phyloP scores from a whole-genome alignment of 306 rosid species.

The Sicyos baderoa region DNA sequence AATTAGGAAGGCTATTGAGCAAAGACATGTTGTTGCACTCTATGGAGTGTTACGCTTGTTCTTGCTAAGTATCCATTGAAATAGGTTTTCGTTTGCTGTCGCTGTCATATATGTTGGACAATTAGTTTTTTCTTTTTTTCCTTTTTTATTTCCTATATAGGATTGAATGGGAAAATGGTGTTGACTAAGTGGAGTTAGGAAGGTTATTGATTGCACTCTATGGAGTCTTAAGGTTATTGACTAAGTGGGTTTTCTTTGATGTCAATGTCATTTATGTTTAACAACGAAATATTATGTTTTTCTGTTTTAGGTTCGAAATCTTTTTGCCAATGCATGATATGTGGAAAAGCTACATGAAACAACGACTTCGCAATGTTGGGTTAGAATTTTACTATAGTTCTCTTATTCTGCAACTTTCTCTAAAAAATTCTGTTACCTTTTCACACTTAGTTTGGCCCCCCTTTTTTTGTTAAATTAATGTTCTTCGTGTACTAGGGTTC shows the following conservation, averaged over 20 bases:
- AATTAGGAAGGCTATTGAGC: not conserved
- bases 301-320: constrained; percentile 41
- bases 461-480: constrained; percentile 16
- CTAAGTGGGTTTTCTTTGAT: not conserved
- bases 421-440: not conserved
- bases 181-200: not conserved
- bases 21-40: not conserved
- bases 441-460: not conserved
- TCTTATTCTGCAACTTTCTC: not conserved
- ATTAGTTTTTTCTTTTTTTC: not conserved
- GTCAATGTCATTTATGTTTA: constrained; percentile 1
- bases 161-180: not conserved
- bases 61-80: not conserved
- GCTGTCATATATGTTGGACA: constrained; percentile 5
- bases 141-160: not conserved
- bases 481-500: not conserved
- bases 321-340: constrained; percentile 79
- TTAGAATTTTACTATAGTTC: constrained; percentile 23
- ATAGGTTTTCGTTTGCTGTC: not conserved
- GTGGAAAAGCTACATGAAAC: constrained; percentile 61
- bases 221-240: not conserved
- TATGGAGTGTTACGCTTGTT: not conserved
- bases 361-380: constrained; percentile 53
- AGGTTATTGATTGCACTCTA: not conserved
- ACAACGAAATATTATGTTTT: not conserved